Percentiles rank a stretch among this genome's conserved stretches.
Evolutionary conservation across 768 basidiomycete genomes (phyloP).

Genomic region (Gyrodon lividus): DNA sequence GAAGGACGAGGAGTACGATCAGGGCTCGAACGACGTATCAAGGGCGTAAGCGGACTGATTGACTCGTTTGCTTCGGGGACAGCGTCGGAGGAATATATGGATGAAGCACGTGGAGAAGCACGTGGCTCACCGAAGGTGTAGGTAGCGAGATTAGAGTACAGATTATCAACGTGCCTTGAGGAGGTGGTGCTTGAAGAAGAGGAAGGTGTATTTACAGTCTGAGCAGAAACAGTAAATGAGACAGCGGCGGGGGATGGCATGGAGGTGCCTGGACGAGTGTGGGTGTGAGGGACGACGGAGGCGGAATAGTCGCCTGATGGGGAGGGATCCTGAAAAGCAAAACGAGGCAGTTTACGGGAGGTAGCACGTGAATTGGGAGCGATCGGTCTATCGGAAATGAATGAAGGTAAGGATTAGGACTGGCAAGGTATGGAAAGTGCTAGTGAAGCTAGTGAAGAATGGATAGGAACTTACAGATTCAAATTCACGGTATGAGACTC

Average conservation of each 20-base stretch:
- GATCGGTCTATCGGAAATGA: background rate
- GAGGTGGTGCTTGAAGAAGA: background rate
- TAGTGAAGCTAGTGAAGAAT: background rate
- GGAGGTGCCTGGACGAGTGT: background rate
- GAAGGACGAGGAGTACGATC: slow-evolving; percentile 49
- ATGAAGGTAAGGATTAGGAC: background rate
- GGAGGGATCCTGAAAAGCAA: background rate
- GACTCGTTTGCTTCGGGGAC: slow-evolving; percentile 20
- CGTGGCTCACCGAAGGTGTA: slow-evolving; percentile 43
- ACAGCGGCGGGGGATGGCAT: background rate
- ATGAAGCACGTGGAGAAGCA: slow-evolving; percentile 19
- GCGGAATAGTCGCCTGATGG: background rate
- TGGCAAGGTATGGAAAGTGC: too few relatives aligned
- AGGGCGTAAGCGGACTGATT: slow-evolving; percentile 39
- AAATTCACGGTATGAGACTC: background rate
- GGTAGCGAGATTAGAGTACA: slow-evolving; percentile 41
- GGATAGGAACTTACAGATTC: slow-evolving; percentile 7
- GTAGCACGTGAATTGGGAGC: background rate
- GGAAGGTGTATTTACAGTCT: background rate
- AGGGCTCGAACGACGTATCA: slow-evolving; percentile 23
- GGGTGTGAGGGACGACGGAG: background rate
- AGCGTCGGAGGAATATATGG: slow-evolving; percentile 11
- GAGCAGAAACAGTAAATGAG: background rate
- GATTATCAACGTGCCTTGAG: slow-evolving; percentile 18
- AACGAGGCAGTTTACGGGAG: background rate